Evolutionary conservation across 805 yeast species (phyloP).

Genomic region (Scheffersomyces lignosus): DNA sequence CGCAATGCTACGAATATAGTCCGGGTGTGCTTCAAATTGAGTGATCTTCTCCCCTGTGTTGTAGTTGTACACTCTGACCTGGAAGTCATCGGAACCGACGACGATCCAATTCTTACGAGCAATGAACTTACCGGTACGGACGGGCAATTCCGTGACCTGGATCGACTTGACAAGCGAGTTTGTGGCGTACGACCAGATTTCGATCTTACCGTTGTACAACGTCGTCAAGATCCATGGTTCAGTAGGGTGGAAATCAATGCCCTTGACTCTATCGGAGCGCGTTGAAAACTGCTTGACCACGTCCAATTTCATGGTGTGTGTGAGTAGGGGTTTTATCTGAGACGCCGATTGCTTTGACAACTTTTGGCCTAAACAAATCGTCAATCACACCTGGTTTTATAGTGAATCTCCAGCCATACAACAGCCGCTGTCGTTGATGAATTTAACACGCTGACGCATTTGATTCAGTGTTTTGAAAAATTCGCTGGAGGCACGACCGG

Average conservation of each 20-base stretch:
- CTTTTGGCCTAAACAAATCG: not conserved
- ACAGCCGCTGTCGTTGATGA: conserved; percentile 3
- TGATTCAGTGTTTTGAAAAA: conserved; percentile 4
- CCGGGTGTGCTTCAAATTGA: conserved; percentile 98
- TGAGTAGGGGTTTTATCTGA: not conserved
- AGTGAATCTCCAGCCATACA: conserved; percentile 1
- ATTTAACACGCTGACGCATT: conserved; percentile 16
- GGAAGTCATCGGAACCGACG: conserved; percentile 95
- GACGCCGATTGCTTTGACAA: not conserved
- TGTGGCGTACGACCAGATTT: conserved; percentile 94
- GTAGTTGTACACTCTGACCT: conserved; percentile 88
- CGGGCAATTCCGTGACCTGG: conserved; percentile 95
- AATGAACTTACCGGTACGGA: conserved; percentile 91
- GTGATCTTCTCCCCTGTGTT: conserved; percentile 92
- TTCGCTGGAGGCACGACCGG: too few species aligned
- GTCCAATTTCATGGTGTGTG: conserved; percentile 41
- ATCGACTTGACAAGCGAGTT: conserved; percentile 79
- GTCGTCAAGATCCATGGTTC: conserved; percentile 97
- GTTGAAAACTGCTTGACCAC: conserved; percentile 77
- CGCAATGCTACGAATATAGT: conserved; percentile 88
- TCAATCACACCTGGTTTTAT: not conserved
- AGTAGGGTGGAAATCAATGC: conserved; percentile 95
- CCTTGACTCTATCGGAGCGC: conserved; percentile 95
- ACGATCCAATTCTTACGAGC: conserved; percentile 97
- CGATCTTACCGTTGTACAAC: conserved; percentile 85